These are phyloP conservation scores for Tolypocladium amazonense DNA, from an alignment of 2,329 filamentous ascomycete species.

Conservation along the genomic window DNA sequence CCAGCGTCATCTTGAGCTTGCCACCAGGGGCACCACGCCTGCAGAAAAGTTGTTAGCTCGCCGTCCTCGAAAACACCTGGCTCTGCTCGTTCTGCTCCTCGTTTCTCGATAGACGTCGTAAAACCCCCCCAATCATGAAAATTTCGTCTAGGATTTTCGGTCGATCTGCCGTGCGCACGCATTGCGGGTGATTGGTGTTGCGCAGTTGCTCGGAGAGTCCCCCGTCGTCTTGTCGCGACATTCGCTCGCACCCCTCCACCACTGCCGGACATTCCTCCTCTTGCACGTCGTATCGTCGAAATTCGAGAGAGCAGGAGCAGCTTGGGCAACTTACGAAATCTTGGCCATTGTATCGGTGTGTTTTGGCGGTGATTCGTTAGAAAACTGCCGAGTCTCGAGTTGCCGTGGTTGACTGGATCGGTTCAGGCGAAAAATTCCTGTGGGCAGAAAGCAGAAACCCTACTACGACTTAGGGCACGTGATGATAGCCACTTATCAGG, in stretches of 20 bases:
- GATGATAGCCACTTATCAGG: constrained; percentile 17
- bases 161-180: background rate
- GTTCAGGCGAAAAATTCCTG: constrained; percentile 25
- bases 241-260: constrained; percentile 4
- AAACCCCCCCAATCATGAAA: background rate
- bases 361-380: constrained; percentile 29
- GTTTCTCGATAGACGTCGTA: constrained; percentile 1
- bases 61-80: background rate
- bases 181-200: background rate
- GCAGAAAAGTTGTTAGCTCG: constrained; percentile 5
- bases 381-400: constrained; percentile 24
- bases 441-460: constrained; percentile 31
- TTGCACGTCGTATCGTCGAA: constrained; percentile 8
- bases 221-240: background rate
- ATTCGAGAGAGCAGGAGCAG: constrained; percentile 9
- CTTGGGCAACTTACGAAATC: constrained; percentile 42
- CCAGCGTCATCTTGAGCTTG: constrained; percentile 99
- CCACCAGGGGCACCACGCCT: constrained; percentile 91
- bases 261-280: constrained; percentile 6
- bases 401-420: constrained; percentile 24
- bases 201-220: background rate
- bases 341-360: constrained; percentile 51
- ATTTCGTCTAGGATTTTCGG: background rate
- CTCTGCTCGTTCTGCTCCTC: background rate
- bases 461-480: constrained; percentile 23